Evolutionary conservation across 129 eudicot species (phyloP), one percentile per base, ranked within the genome.

Genomic region (Dittrichia graveolens): DNA sequence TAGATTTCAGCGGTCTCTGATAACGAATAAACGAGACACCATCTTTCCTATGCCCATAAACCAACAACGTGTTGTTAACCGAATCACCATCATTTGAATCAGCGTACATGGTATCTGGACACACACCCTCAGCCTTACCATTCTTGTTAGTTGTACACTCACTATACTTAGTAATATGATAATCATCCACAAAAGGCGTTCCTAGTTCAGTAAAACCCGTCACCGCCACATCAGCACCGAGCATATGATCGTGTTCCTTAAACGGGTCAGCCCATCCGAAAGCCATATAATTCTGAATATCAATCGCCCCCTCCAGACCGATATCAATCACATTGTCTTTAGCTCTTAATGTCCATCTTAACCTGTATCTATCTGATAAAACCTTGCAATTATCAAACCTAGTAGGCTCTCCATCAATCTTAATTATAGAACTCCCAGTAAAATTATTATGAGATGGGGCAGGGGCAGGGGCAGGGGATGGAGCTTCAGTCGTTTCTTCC

Each of bases 21-120:
- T 75, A 90, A 49, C 95, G 82, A 45, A 93, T 70, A 77, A 94
- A 90, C 5, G 93, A 94, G 5, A 94, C 95, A 0, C 98, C 98
- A 64, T 90, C 98, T 81, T 90, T 94, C 73, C 96, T 81, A 79
- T 90, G 98, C 34, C 95, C 98, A 71, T 89, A 93, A 67, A 88
- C 71, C 71, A 94, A 77, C 72, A 48, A 69, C 0, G 96, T 87
- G 55, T 93, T 84, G 49, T 93, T 93, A 42, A 85, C 89, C 42
- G 35, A 48, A 75, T 81, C 82, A 42, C 2, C 46, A 15, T 65
- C 68, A 48, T 83, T 81, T 0, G 84, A 81, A 11, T 71, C 48
- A n/a, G 70, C 70, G 53, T 83, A 89, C 72, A 87, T 41, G 0
- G 81, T 77, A 44, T 93, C 98, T 0, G 96, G 96, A 75, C 98